Base-by-base conservation (phyloP, 352 stramenopile genomes). In the Pythium dissimile region DNA sequence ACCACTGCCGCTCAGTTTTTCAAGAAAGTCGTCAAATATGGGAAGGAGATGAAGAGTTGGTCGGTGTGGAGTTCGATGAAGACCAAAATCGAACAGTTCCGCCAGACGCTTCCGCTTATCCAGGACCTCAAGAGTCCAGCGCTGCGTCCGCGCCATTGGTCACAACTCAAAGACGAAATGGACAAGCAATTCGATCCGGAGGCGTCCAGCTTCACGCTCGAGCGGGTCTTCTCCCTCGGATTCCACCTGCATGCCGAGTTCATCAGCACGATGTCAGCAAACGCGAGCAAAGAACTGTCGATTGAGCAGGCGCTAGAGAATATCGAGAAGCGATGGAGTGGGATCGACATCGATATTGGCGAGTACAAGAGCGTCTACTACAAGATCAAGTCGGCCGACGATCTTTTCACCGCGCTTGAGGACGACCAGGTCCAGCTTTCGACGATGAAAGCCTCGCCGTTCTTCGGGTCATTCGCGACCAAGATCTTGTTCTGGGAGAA, bases 41-140 rank as follows among this genome's bases (percentile, higher is more conserved):
- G 91, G 16, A 94, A 96, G 32, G 91, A 97, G 7, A 97, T 97
- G 73, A 97, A 97, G 62, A 85, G 68, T 46, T 98, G 92, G 92
- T 75, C 74, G 1, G 84, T 88, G 21, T 97, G 91, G 89, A 89
- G 77, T 42, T 80, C 94, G 11, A 97, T 97, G 74, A 92, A 95
- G 57, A 86, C 89, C 2, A 98, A 97, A 54, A 96, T 97, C 42
- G 92, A 97, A 43, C 95, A 97, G 62, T 89, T 91, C 57, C 77
- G 97, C 15, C 89, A 96, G 50, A 97, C 89, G 0, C 66, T 97
- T 34, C 90, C 89, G n/a, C 64, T 98, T 4, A 97, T 98, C 46
- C 86, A 96, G 64, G 89, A 98, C 42, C 73, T 98, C 1, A 96
- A 97, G 59, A 97, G 89, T 32, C 87, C 89, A 21, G 89, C 89